These are phyloP conservation scores for Chondrostereum purpureum DNA, from an alignment of 1,284 basidiomycete species.

Conservation along the genomic window DNA sequence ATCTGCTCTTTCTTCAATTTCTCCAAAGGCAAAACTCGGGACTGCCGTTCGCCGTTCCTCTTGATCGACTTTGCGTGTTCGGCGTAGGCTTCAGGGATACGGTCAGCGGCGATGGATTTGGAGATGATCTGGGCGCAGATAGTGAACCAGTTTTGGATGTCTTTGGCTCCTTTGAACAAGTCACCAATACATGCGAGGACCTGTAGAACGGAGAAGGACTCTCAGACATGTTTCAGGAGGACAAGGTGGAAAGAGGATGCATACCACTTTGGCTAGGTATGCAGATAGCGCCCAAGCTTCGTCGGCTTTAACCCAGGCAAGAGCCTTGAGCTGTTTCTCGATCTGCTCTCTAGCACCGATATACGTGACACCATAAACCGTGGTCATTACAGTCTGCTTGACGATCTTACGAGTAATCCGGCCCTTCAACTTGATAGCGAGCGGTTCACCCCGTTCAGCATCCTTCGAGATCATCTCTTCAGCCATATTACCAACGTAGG, in stretches of 20 bases:
- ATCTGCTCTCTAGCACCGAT: conserved; percentile 95
- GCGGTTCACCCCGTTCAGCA: conserved; percentile 40
- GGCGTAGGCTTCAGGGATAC: conserved; percentile 49
- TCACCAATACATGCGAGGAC: conserved; percentile 85
- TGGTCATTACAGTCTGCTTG: conserved; percentile 99
- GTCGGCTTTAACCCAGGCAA: conserved; percentile 70
- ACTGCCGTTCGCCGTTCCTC: conserved; percentile 14
- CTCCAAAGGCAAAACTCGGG: conserved; percentile 19
- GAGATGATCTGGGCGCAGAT: conserved; percentile 80
- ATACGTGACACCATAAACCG: conserved; percentile 97
- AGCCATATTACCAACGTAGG: conserved; percentile 85
- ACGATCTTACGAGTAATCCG: conserved; percentile 93
- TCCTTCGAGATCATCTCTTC: conserved; percentile 43
- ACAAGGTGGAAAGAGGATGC: conserved; percentile 12
- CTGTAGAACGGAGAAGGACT: conserved; percentile 27
- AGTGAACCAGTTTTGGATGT: conserved; percentile 91
- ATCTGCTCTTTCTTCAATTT: conserved; percentile 83
- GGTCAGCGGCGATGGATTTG: conserved; percentile 78
- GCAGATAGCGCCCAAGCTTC: conserved; percentile 71
- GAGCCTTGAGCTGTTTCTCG: conserved; percentile 79
- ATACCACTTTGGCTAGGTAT: conserved; percentile 77
- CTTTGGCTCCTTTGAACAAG: conserved; percentile 86
- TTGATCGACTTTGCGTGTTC: conserved; percentile 18
- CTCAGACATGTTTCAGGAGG: conserved; percentile 1
- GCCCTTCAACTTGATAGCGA: conserved; percentile 66